Evolutionary conservation across 805 yeast genomes (phyloP), one percentile per base, ranked within the genome.

Genomic region (Candida tallmaniae): DNA sequence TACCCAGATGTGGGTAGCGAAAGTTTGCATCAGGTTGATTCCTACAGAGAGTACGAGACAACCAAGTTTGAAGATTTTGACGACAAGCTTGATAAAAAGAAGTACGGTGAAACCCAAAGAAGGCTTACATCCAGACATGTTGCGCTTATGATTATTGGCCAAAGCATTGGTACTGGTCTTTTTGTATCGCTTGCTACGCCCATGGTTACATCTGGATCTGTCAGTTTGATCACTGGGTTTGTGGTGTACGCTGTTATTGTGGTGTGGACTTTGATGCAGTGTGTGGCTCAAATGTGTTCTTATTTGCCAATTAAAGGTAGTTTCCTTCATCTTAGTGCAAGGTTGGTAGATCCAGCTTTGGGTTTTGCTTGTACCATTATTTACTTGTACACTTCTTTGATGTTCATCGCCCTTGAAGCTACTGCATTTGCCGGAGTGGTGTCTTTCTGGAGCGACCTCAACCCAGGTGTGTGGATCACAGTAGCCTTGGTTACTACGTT

Each of bases 241-340:
- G 22, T 58, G 9, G 33, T 50, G 14, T 61, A 51, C 51, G 57
- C 65, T 6, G 39, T 45, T 33, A 47, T 58, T 26, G 52, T 51
- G 36, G 50, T 58, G 27, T 59, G 61, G 58, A 60, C 63, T 1
- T 51, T 58, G 45, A 61, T 56, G 65, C 55, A 54, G 48, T 51
- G 54, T 7, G 60, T 57, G 17, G 67, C 61, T 6, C 66, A 60
- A 40, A 60, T 61, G 66, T 56, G 65, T 38, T 47, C 62, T 3
- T 61, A 43, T 29, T 46, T 60, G 27, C 68, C 68, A 4, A 56
- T 59, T 27, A 56, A 55, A 32, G 66, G 66, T n/a, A 41, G 60
- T 6, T 57, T 58, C 25, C 47, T 58, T 34, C 63, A 58, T 33
- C 60, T 39, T 40, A 46, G 58, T n/a, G 60, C 64, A 11, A 45